Percentiles rank a stretch among this genome's conserved stretches.
phyloP scores from a whole-genome alignment of 176 grass and related monocot species.

The Avena eriantha region DNA sequence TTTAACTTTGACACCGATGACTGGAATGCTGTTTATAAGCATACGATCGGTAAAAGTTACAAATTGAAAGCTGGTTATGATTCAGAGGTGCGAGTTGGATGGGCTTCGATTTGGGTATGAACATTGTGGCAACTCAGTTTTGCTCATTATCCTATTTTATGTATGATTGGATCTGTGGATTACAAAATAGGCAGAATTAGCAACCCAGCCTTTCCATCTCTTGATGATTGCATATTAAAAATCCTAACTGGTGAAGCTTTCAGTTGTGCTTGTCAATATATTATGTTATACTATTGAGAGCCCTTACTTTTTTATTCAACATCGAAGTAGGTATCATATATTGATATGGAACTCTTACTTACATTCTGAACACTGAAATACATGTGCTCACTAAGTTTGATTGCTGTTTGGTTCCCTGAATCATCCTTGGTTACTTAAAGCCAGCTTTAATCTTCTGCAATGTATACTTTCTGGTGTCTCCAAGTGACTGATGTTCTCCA shows the following conservation, averaged over 20 bases:
- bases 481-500: neutral
- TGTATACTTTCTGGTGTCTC: neutral
- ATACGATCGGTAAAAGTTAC: slow-evolving; percentile 69
- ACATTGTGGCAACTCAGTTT: neutral
- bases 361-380: slow-evolving; percentile 19
- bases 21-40: slow-evolving; percentile 93
- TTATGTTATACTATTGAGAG: neutral
- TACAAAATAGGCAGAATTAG: slow-evolving; percentile 23
- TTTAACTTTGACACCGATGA: slow-evolving; percentile 68
- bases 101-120: slow-evolving; percentile 95
- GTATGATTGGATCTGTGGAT: slow-evolving; percentile 34
- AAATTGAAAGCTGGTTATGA: slow-evolving; percentile 99
- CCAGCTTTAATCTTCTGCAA: neutral
- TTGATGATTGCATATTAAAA: neutral
- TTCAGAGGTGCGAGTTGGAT: slow-evolving; percentile 72
- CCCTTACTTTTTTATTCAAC: neutral
- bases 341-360: neutral
- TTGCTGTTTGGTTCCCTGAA: neutral
- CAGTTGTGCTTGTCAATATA: neutral
- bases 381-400: neutral
- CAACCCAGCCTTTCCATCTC: neutral
- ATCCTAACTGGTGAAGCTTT: neutral
- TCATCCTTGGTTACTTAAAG: neutral
- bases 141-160: slow-evolving; percentile 33
- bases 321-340: neutral